Conservation (phyloP, 768 basidiomycete species). For the Boletus sp. region DNA sequence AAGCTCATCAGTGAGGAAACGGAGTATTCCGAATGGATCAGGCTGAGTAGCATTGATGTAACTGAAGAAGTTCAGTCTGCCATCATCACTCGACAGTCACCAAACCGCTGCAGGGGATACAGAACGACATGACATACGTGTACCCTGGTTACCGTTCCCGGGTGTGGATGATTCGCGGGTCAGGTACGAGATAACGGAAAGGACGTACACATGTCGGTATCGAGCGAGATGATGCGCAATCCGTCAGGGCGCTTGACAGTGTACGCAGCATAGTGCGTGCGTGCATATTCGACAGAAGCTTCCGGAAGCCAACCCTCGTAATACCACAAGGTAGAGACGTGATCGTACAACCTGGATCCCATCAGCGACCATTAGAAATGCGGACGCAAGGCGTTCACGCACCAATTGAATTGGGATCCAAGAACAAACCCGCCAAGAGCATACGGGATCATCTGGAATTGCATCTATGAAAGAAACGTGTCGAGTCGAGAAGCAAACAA, state of each 20-base stretch:
- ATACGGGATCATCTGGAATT: constrained; percentile 39
- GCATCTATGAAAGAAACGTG: constrained; percentile 5
- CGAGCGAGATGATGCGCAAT: constrained; percentile 47
- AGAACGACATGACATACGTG: constrained; percentile 20
- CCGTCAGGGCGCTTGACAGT: constrained; percentile 42
- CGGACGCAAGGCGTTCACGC: not conserved
- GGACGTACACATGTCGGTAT: constrained; percentile 47
- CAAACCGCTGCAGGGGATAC: not conserved
- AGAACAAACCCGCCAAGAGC: constrained; percentile 31
- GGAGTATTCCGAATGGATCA: constrained; percentile 47
- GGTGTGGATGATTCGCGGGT: not conserved
- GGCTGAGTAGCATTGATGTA: constrained; percentile 46
- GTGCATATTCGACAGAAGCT: constrained; percentile 36
- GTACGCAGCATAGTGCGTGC: constrained; percentile 47
- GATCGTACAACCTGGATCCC: constrained; percentile 44
- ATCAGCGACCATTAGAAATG: not conserved
- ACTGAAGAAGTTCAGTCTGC: constrained; percentile 44
- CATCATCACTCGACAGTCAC: not conserved
- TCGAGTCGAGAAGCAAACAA: not conserved
- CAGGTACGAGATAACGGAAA: not conserved
- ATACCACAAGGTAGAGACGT: constrained; percentile 44
- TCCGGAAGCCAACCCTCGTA: constrained; percentile 44
- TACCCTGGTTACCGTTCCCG: constrained; percentile 27
- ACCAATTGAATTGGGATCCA: constrained; percentile 42
- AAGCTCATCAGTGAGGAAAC: constrained; percentile 49